Evolutionary conservation across 2,329 filamentous ascomycete genomes (phyloP), one percentile per base, ranked within the genome.

Genomic region (Ilyonectria robusta): DNA sequence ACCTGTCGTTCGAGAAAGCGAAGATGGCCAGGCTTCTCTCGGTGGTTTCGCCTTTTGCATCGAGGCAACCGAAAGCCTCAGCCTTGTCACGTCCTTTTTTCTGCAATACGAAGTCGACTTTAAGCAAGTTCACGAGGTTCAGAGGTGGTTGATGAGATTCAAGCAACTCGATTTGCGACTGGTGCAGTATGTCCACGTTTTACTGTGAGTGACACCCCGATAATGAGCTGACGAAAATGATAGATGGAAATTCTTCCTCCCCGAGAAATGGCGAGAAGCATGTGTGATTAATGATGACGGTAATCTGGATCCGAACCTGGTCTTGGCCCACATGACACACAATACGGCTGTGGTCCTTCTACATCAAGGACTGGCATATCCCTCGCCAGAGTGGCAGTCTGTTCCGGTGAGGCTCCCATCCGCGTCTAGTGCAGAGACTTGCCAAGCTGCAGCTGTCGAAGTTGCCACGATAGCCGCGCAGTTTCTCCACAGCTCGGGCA

Each of bases 241-340:
- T 11, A 82, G 81, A 53, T 84, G 83, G 83, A 84, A 84, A 63
- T 76, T 84, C 46, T 82, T 84, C 54, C 75, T 85, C 0, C 83
- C 83, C 0, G 78, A 80, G 50, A 78, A 79, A 59, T 85, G 83
- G 83, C 72, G 77, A 2, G 78, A 80, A 26, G 78, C 79, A 1
- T 81, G 82, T 26, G 82, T 81, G 7, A 70, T 82, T 2, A 83
- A 84, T 50, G 71, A 59, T 13, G 70, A 72, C 6, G 72, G 70
- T 9, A 79, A 82, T 55, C 81, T 85, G 77, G 84, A 85, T 60
- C 83, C 83, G 4, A 85, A 85, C 33, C 59, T 75, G 3, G 68
- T 72, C 1, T 67, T 75, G 1, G 73, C 73, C 1, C 75, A 76
- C 21, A 74, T 76, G 40, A 73, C 72, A 2, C 72, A 75, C 57